These are phyloP conservation scores for Cystofilobasidium bisporidii DNA, from an alignment of 768 basidiomycete genomes.

Conservation along the genomic window DNA sequence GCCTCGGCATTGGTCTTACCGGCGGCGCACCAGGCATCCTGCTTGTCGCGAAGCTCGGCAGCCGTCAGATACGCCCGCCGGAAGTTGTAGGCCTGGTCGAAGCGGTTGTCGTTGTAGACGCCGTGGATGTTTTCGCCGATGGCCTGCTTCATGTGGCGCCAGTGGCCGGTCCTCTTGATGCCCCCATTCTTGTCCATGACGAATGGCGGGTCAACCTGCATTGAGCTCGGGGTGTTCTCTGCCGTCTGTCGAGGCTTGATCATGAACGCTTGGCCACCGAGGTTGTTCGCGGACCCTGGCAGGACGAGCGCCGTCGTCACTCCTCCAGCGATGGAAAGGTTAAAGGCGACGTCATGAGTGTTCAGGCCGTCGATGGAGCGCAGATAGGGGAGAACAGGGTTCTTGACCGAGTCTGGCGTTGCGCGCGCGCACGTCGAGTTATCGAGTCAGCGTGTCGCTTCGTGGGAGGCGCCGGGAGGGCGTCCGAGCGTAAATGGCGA, in stretches of 20 bases:
- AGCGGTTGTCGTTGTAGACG: slow-evolving; percentile 50
- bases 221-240: slow-evolving; percentile 43
- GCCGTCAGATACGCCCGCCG: slow-evolving; percentile 64
- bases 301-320: slow-evolving; percentile 75
- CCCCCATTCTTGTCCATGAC: slow-evolving; percentile 42
- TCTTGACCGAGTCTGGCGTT: slow-evolving; percentile 21
- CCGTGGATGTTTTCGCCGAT: slow-evolving; percentile 43
- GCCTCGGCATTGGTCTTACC: slow-evolving; percentile 39
- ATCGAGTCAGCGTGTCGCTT: too few species aligned
- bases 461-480: too few species aligned
- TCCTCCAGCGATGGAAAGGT: slow-evolving; percentile 70
- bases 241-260: slow-evolving; percentile 64
- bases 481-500: too few species aligned
- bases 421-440: neutral
- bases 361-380: slow-evolving; percentile 18
- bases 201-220: slow-evolving; percentile 58
- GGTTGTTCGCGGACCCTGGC: slow-evolving; percentile 51
- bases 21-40: slow-evolving; percentile 57
- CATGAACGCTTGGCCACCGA: slow-evolving; percentile 66
- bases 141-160: slow-evolving; percentile 54
- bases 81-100: slow-evolving; percentile 68
- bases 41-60: slow-evolving; percentile 53
- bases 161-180: slow-evolving; percentile 50
- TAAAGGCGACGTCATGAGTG: slow-evolving; percentile 40
- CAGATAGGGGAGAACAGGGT: slow-evolving; percentile 21